phyloP scores from a whole-genome alignment of 345 rosid species.

The Corymbia maculata region DNA sequence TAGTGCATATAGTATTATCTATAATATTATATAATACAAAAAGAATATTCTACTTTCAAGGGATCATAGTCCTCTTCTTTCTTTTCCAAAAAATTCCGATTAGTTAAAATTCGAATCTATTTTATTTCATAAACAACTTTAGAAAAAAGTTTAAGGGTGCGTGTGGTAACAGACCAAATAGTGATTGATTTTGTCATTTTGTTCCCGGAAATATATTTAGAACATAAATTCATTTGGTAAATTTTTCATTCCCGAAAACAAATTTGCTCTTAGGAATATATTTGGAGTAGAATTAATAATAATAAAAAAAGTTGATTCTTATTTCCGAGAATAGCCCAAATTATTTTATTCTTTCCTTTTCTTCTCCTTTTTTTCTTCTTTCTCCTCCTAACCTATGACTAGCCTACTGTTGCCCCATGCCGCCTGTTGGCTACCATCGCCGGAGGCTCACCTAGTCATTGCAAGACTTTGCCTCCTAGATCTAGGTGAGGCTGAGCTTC shows the following conservation, averaged over 20 bases:
- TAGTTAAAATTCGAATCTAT: too few relatives aligned
- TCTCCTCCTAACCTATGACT: background rate
- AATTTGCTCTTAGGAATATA: fast-evolving
- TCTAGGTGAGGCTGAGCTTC: too few relatives aligned
- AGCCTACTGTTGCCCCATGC: background rate
- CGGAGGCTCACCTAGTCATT: too few relatives aligned
- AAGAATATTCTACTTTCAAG: background rate
- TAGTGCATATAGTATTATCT: background rate
- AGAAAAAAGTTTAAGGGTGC: background rate
- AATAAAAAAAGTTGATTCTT: too few relatives aligned
- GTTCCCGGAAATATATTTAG: fast-evolving
- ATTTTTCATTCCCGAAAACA: too few relatives aligned
- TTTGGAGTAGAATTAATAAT: too few relatives aligned
- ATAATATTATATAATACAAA: background rate
- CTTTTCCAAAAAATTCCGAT: background rate
- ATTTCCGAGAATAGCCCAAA: fast-evolving
- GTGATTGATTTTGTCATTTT: too few relatives aligned
- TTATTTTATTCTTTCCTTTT: too few relatives aligned
- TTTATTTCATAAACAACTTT: background rate
- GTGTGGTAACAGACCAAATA: fast-evolving
- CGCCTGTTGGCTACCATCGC: too few relatives aligned
- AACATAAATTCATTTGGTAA: background rate
- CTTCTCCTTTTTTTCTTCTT: background rate
- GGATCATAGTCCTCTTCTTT: background rate
- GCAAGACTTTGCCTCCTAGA: too few relatives aligned